phyloP scores from a whole-genome alignment of 805 yeast species.

The Yarrowia hollandica region DNA sequence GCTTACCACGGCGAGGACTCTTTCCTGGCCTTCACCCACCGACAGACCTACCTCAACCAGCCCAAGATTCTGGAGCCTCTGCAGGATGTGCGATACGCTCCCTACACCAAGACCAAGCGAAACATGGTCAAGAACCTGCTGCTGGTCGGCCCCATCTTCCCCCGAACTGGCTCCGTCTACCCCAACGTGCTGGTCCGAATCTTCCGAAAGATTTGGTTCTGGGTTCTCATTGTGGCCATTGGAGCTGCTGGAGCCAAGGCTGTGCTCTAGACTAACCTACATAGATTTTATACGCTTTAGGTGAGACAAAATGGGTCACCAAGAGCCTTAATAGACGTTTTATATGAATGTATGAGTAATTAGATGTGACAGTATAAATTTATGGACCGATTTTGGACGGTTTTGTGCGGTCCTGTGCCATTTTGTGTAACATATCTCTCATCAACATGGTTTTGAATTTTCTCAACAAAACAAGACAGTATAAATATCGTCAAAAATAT shows the following conservation, averaged over 20 bases:
- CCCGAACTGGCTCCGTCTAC: slow-evolving; percentile 28
- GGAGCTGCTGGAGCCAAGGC: slow-evolving; percentile 28
- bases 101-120: slow-evolving; percentile 46
- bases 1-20: slow-evolving; percentile 74
- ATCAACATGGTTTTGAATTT: too few species aligned
- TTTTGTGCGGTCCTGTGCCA: too few species aligned
- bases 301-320: too few species aligned
- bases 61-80: slow-evolving; percentile 62
- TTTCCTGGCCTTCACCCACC: slow-evolving; percentile 68
- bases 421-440: too few species aligned
- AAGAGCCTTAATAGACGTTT: too few species aligned
- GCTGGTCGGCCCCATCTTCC: slow-evolving; percentile 25
- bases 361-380: too few species aligned
- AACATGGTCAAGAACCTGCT: slow-evolving; percentile 18
- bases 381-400: too few species aligned
- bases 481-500: too few species aligned
- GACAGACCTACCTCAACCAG: slow-evolving; percentile 64
- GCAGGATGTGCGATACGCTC: slow-evolving; percentile 63
- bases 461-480: too few species aligned
- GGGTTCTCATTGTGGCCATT: slow-evolving; percentile 17
- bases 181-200: slow-evolving; percentile 25
- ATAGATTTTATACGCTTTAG: background rate
- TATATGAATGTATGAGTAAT: too few species aligned
- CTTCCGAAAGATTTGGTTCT: slow-evolving; percentile 27
- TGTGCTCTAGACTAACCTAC: background rate